Base-by-base conservation (phyloP, 2,329 filamentous ascomycete species). In the Dothidotthia symphoricarpi region DNA sequence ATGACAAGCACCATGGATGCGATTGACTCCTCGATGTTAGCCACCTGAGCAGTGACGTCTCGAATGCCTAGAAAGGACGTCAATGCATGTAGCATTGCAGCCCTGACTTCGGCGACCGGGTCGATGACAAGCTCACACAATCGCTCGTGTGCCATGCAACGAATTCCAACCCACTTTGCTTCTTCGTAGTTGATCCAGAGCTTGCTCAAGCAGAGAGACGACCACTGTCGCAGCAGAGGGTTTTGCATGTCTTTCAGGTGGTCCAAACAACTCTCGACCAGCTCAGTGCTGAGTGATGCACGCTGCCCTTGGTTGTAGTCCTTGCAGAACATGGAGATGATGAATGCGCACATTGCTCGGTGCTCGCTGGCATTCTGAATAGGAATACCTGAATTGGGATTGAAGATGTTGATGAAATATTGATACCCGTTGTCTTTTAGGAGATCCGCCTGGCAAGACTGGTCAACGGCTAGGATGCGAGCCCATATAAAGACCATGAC, bases 401-500 rank as follows among this genome's bases (percentile, higher is more conserved):
- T 91, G 49, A 97, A 77, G 36, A 97, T 95, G 46, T 84, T 85
- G 35, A 93, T 89, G 65, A 98, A 98, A 69, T 98, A 98, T 57
- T 88, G 88, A 61, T 95, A 97, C 6, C 93, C 93, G 57, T 90
- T 95, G 62, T 98, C 93, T 68, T 97, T 97, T 54, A 97, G 81
- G 10, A 98, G 74, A 64, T 98, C 93, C 46, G 84, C 83, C 66
- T 98, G 93, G 59, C 93, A 96, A 1, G 87, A 88, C 43, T 93
- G 83, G 60, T 98, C 93, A 5, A 98, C 93, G 6, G 93, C 93
- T 49, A 98, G 80, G 28, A 98, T 88, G 32, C 93, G 81, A 5
- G 93, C 90, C 93, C 93, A 98, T 47, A 98, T 98, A 67, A 97
- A 98, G 4, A 98, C 90, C 93, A 98, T 97, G 43, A 97, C 90